Evolutionary conservation across 2,329 filamentous ascomycete genomes (phyloP), one percentile per base, ranked within the genome.

Genomic region (Fusarium sp.): DNA sequence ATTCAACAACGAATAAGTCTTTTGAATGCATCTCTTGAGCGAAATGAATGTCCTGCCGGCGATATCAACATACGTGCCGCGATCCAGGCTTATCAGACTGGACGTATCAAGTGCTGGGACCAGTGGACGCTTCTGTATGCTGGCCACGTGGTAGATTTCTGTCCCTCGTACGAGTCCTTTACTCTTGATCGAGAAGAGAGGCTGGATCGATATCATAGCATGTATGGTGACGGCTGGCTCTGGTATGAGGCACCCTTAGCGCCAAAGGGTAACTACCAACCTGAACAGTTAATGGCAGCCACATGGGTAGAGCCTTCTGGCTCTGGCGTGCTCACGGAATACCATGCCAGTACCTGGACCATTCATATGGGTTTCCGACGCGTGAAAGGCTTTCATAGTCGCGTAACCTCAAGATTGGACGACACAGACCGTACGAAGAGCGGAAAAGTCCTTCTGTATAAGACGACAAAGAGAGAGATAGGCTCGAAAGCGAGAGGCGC

Each of bases 331-430:
- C 42, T 60, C 45, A 62, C 33, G n/a, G 58, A 14, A 7, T 57
- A 20, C 38, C 53, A 50, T 27, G 23, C 64, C 27, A 30, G 50
- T 32, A 62, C 48, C 9, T 74, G 67, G 71, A 49, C 68, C 17
- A 76, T 76, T n/a, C 73, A 74, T n/a, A 76, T 76, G 75, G 75
- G 73, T 6, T 76, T 76, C 37, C 72, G 69, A 7, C 69, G 71
- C 2, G 71, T 76, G 13, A 70, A 27, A 18, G 57, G 62, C 20
- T 76, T 76, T 46, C 75, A 76, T 33, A 57, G 60, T 27, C 75
- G 75, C 27, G 5, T 61, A 7, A 14, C 44, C 37, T 41, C 54
- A 35, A 54, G 38, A 9, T 18, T 57, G 35, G 57, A 49, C 14
- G 35, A 33, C 23, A 30, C 20, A 18, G 18, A 7, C 7, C 18